A percentile compares a stretch with the other conserved stretches of the same genome.
Evolutionary conservation across 352 stramenopile species (phyloP).

Genomic region (Globisporangium carolinianum): DNA sequence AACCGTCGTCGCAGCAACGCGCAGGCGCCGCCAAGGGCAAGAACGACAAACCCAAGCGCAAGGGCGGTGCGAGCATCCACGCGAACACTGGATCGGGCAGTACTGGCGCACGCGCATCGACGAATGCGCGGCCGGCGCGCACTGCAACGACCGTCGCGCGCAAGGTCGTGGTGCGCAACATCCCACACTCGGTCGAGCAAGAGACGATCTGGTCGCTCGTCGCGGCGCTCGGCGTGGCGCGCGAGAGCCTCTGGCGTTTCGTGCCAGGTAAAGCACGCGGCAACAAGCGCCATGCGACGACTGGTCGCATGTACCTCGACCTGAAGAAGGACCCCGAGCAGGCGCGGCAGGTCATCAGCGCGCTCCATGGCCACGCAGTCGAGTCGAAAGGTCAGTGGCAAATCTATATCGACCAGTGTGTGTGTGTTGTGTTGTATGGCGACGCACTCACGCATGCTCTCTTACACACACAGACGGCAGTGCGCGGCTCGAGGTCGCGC

Average conservation of each 20-base stretch:
- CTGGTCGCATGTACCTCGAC: conserved; percentile 62
- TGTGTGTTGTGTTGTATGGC: not conserved
- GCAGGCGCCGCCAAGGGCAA: conserved; percentile 1
- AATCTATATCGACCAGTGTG: not conserved
- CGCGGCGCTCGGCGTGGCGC: conserved; percentile 24
- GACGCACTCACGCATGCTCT: not conserved
- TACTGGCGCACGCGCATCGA: conserved; percentile 1
- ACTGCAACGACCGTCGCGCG: conserved; percentile 27
- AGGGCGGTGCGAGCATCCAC: conserved; percentile 5
- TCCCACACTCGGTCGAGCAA: conserved; percentile 39
- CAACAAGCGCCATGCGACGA: conserved; percentile 45
- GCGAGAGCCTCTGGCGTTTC: conserved; percentile 55
- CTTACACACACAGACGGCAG: conserved; percentile 1
- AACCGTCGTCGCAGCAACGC: too few species aligned
- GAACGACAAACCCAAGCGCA: conserved; percentile 20
- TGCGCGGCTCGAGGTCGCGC: conserved; percentile 45
- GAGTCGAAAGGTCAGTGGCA: conserved; percentile 21
- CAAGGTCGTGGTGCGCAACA: conserved; percentile 68
- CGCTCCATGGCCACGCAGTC: conserved; percentile 45
- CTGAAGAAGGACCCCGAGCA: conserved; percentile 58
- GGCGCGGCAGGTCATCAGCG: conserved; percentile 37
- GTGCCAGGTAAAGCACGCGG: conserved; percentile 41
- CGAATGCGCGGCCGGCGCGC: conserved; percentile 25
- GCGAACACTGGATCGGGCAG: conserved; percentile 7
- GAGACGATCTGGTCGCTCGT: conserved; percentile 30